Percentiles rank a stretch among this genome's conserved stretches.
Evolutionary conservation across 2,329 filamentous ascomycete genomes (phyloP).

Genomic region (Aureobasidium sp.): DNA sequence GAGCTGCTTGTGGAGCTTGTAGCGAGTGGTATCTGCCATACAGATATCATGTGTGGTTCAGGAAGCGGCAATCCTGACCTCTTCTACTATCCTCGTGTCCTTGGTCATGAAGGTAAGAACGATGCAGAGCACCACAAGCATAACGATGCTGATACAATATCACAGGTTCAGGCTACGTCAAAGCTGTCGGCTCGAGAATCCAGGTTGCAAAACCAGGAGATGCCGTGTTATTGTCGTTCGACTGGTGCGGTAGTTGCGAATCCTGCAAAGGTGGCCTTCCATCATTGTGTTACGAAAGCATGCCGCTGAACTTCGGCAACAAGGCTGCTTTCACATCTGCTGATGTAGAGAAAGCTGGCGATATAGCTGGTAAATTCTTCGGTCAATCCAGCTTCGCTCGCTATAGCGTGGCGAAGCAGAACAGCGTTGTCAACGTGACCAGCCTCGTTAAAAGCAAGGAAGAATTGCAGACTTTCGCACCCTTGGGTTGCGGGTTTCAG

Average conservation of each 20-base stretch:
- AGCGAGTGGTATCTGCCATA: constrained; percentile 48
- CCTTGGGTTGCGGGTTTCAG: constrained; percentile 42
- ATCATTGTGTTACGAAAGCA: constrained; percentile 45
- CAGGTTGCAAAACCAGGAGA: constrained; percentile 39
- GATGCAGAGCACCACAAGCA: background rate
- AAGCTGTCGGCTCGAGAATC: constrained; percentile 36
- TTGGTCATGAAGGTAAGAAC: constrained; percentile 47
- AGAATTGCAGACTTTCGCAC: constrained; percentile 38
- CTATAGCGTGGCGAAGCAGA: constrained; percentile 34
- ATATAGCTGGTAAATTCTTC: constrained; percentile 40
- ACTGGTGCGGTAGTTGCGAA: constrained; percentile 42
- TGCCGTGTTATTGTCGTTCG: constrained; percentile 43
- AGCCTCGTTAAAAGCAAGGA: constrained; percentile 32
- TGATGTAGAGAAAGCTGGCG: constrained; percentile 21
- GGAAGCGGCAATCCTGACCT: constrained; percentile 29
- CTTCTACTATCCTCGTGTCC: constrained; percentile 40
- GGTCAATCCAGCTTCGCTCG: constrained; percentile 42
- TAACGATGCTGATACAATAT: background rate
- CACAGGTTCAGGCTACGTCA: constrained; percentile 42
- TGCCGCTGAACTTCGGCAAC: constrained; percentile 39
- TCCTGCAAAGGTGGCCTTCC: constrained; percentile 41
- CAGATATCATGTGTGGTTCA: constrained; percentile 44
- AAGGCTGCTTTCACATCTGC: constrained; percentile 24
- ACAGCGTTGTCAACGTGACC: constrained; percentile 38
- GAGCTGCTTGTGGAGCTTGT: constrained; percentile 50